phyloP scores from a whole-genome alignment of 2,329 filamentous ascomycete genomes.

The Kalmusia sp. region DNA sequence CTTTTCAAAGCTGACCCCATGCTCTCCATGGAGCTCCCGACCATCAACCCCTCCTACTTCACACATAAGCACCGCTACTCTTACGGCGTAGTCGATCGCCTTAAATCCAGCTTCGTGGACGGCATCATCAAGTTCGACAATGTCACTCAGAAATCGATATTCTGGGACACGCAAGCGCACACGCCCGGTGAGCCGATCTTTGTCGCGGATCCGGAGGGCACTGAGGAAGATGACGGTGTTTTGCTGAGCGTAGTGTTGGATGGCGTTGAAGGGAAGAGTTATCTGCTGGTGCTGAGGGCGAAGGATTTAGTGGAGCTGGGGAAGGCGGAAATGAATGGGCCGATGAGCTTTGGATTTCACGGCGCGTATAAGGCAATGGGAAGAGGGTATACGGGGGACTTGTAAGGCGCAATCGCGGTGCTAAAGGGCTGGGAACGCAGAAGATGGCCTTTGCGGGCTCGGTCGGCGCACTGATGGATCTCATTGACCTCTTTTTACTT shows the following conservation, averaged over 20 bases:
- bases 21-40: constrained; percentile 66
- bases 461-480: too few relatives aligned
- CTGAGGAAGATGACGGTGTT: constrained; percentile 68
- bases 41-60: constrained; percentile 66
- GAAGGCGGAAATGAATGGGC: constrained; percentile 66
- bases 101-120: constrained; percentile 67
- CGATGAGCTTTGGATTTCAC: constrained; percentile 71
- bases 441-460: too few relatives aligned
- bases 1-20: constrained; percentile 61
- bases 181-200: constrained; percentile 76
- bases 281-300: constrained; percentile 71
- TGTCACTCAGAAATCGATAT: constrained; percentile 56
- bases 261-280: constrained; percentile 64
- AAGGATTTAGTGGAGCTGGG: constrained; percentile 69
- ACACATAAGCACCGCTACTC: constrained; percentile 65
- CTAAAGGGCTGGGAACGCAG: too few relatives aligned
- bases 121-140: constrained; percentile 71
- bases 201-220: constrained; percentile 58
- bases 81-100: constrained; percentile 64
- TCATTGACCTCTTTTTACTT: too few relatives aligned
- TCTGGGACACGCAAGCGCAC: constrained; percentile 68
- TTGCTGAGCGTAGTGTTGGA: constrained; percentile 70
- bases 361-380: constrained; percentile 56
- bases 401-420: constrained; percentile 8
- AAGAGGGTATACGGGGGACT: constrained; percentile 23